Base-by-base conservation (phyloP, 345 rosid genomes). In the Nasturtium officinale region DNA sequence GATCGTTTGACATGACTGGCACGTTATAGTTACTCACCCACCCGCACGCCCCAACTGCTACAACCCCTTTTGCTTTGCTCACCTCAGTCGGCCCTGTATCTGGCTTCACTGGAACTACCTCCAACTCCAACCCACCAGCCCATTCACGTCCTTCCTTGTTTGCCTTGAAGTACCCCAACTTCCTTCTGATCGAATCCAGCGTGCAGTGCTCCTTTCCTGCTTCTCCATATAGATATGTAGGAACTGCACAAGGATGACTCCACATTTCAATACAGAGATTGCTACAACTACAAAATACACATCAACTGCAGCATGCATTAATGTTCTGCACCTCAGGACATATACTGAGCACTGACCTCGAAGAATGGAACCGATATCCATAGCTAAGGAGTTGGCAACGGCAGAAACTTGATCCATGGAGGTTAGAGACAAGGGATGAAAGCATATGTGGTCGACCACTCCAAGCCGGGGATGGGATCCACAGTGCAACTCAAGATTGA, bases 391-490 rank as follows among this genome's bases (percentile, higher is more conserved):
- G 73, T 78, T 87, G 6, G 98, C 97, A 75, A 87, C 62, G 26
- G 65, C 69, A 37, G 92, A 89, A 46, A 82, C 87, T 67, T 89
- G 91, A 26, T 88, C 85, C 46, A 89, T 43, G 42, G 92, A 82
- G 69, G 92, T 55, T 37, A 43, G 75, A 61, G 80, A 83, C 79
- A 94, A 72, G 3, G 95, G 92, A 76, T 94, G 98, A 80, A 94
- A 89, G 80, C 98, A 91, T 61, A 89, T 81, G 74, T 94, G 97
- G 55, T 94, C 98, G 35, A 94, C 92, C 46, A 94, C 96, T 72
- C 97, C 97, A 71, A 91, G 92, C 23, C 96, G 84, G 32, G 97
- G 96, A 84, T 89, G 98, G 65, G 85, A 87, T 55, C 96, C 98
- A 54, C 57, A 75, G 51, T 94, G 98, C 60, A 61, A 80, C 81